Conservation (phyloP, 1,284 basidiomycete species). For the Tilletia indica region DNA sequence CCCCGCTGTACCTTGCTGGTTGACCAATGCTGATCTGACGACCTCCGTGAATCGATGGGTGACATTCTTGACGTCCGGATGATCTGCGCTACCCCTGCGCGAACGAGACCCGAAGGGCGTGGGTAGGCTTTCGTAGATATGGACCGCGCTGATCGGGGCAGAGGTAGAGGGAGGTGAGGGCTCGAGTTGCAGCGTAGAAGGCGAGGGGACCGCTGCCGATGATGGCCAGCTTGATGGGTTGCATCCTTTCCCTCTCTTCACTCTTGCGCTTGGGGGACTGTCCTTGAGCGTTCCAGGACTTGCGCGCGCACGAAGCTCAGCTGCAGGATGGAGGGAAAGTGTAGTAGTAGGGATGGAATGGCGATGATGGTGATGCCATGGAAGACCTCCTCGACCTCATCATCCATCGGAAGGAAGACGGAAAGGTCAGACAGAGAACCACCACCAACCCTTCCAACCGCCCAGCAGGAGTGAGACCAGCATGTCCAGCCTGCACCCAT, state of each 20-base stretch:
- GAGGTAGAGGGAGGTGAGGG: slow-evolving; percentile 29
- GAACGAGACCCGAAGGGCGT: slow-evolving; percentile 86
- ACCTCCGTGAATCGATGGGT: slow-evolving; percentile 84
- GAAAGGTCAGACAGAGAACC: too few relatives aligned
- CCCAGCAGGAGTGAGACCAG: too few relatives aligned
- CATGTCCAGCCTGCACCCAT: background rate
- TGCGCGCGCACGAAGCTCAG: too few relatives aligned
- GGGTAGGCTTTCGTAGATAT: slow-evolving; percentile 90
- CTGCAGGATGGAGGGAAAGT: too few relatives aligned
- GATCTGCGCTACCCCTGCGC: slow-evolving; percentile 97
- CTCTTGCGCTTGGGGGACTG: too few relatives aligned
- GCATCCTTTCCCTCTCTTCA: background rate
- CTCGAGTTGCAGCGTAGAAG: slow-evolving; percentile 75
- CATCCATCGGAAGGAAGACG: too few relatives aligned
- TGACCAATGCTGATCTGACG: slow-evolving; percentile 33
- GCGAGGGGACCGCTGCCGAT: slow-evolving; percentile 88
- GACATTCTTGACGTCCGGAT: slow-evolving; percentile 98
- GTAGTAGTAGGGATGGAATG: too few relatives aligned
- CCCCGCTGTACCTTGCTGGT: too few relatives aligned
- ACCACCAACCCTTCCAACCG: too few relatives aligned
- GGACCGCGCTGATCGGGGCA: slow-evolving; percentile 59
- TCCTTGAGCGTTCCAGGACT: too few relatives aligned
- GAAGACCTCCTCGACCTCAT: too few relatives aligned
- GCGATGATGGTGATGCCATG: too few relatives aligned
- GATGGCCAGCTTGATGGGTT: slow-evolving; percentile 64